Conservation (phyloP, 495 filamentous ascomycete species). For the Penicillium silybi region DNA sequence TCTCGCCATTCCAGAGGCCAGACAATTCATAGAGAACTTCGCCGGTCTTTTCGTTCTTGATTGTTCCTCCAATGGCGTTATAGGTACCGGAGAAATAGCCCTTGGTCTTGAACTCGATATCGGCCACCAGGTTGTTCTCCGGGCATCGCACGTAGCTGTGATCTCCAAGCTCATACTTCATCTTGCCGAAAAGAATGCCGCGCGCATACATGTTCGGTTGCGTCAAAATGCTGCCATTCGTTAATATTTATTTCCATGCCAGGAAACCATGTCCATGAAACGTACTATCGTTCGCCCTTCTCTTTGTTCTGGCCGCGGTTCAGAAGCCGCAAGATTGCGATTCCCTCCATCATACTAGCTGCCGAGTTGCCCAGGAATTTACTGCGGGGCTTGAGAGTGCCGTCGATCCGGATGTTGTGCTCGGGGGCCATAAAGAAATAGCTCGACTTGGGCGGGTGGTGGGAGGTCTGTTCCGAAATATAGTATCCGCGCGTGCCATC, state of each 20-base stretch:
- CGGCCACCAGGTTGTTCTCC: conserved; percentile 78
- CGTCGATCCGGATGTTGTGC: conserved; percentile 92
- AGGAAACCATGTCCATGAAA: conserved; percentile 11
- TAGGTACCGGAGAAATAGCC: conserved; percentile 96
- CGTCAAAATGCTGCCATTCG: conserved; percentile 64
- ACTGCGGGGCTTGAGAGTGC: conserved; percentile 92
- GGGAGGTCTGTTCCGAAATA: conserved; percentile 91
- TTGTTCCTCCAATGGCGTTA: conserved; percentile 89
- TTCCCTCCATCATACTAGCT: conserved; percentile 96
- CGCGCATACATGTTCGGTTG: conserved; percentile 99
- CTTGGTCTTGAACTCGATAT: conserved; percentile 98
- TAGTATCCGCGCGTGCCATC: conserved; percentile 88
- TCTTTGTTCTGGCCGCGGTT: conserved; percentile 64
- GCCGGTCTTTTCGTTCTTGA: conserved; percentile 84
- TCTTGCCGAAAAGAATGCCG: conserved; percentile 96
- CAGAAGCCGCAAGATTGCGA: conserved; percentile 78
- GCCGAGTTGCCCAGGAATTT: conserved; percentile 97
- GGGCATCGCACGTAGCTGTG: conserved; percentile 93
- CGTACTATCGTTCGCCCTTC: conserved; percentile 82
- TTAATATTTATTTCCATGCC: conserved; percentile 4
- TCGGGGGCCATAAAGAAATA: conserved; percentile 99
- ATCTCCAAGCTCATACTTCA: conserved; percentile 99
- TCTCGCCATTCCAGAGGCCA: conserved; percentile 91
- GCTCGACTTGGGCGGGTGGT: conserved; percentile 96
- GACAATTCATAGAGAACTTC: conserved; percentile 86